These are phyloP conservation scores for Pleurotus pulmonarius DNA, from an alignment of 768 basidiomycete genomes.

Conservation along the genomic window DNA sequence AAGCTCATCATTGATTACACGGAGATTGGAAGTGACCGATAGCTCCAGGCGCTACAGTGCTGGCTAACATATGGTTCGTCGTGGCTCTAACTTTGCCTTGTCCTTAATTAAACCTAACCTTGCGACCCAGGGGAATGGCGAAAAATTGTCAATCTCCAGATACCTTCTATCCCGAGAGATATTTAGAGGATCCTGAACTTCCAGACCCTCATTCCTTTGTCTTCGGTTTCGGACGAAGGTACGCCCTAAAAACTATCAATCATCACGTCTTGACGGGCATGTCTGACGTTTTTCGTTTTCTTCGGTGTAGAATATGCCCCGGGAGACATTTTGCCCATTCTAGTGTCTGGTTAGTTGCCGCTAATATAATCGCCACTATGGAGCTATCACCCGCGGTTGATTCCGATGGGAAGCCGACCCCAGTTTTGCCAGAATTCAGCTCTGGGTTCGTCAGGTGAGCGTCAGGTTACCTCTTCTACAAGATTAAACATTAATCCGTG, in stretches of 20 bases:
- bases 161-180: slow-evolving; percentile 48
- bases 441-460: slow-evolving; percentile 45
- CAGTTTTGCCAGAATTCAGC: slow-evolving; percentile 32
- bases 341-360: slow-evolving; percentile 41
- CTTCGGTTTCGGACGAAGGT: slow-evolving; percentile 60
- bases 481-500: slow-evolving; percentile 1
- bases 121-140: slow-evolving; percentile 21
- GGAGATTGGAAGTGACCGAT: too few species aligned
- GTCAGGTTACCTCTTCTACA: background rate
- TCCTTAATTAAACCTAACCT: background rate
- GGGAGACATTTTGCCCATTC: slow-evolving; percentile 50
- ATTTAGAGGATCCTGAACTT: slow-evolving; percentile 31
- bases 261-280: too few species aligned
- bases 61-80: slow-evolving; percentile 26
- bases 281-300: background rate
- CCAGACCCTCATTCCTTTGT: slow-evolving; percentile 45
- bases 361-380: slow-evolving; percentile 41
- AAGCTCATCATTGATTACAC: slow-evolving; percentile 14
- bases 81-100: background rate
- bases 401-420: slow-evolving; percentile 36
- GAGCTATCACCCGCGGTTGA: slow-evolving; percentile 39
- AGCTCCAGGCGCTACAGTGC: slow-evolving; percentile 31
- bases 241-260: slow-evolving; percentile 11
- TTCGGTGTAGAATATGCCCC: slow-evolving; percentile 43
- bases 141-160: slow-evolving; percentile 38